phyloP scores from a whole-genome alignment of 345 rosid species.

The Hevea brasiliensis region DNA sequence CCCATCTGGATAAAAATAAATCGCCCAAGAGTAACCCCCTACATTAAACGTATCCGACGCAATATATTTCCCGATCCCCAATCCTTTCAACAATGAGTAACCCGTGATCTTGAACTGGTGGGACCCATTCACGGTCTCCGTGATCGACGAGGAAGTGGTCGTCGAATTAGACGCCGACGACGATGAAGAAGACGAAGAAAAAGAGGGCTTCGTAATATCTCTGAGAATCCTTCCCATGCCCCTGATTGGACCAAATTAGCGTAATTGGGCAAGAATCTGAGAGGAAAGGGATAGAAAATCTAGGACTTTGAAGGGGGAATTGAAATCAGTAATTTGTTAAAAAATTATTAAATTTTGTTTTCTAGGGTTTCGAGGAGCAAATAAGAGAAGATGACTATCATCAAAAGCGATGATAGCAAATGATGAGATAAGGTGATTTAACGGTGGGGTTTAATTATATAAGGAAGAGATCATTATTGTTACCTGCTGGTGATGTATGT shows the following conservation, averaged over 20 bases:
- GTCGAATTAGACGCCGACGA: constrained; percentile 16
- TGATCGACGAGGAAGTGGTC: constrained; percentile 21
- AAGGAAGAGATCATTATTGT: neutral
- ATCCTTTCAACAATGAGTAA: constrained; percentile 21
- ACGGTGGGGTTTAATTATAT: no score
- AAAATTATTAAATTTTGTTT: no score
- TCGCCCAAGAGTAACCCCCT: constrained; percentile 29
- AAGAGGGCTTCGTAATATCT: constrained; percentile 33
- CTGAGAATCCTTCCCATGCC: constrained; percentile 46
- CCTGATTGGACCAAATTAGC: neutral
- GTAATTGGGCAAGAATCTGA: neutral
- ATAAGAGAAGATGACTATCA: no score
- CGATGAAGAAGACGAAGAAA: constrained; percentile 28
- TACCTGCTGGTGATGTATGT: neutral
- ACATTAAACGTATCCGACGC: constrained; percentile 24
- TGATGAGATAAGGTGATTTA: neutral
- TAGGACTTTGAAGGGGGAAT: constrained; percentile 18
- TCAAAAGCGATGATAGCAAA: no score
- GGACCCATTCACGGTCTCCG: constrained; percentile 26
- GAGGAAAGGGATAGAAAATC: constrained; percentile 25
- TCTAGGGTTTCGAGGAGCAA: constrained; percentile 1
- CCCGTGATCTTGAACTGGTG: constrained; percentile 29
- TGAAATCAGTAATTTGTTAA: no score
- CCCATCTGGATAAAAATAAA: constrained; percentile 32
- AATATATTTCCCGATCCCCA: constrained; percentile 28